Base-by-base conservation (phyloP, 2,329 filamentous ascomycete species). In the Gnomoniopsis sp. region DNA sequence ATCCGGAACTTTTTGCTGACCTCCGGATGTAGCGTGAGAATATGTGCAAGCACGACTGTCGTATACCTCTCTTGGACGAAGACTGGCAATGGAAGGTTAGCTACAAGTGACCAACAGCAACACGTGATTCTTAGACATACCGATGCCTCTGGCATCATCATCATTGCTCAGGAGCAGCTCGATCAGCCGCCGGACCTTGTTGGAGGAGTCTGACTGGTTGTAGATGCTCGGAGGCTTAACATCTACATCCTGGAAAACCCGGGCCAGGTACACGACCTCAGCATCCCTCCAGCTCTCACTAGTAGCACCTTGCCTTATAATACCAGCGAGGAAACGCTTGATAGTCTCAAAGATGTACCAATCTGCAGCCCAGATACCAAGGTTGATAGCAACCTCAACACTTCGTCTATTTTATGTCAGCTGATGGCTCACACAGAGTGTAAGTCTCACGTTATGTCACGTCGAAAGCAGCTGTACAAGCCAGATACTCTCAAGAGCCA, bases 331-430 rank as follows among this genome's bases (percentile, higher is more conserved):
- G 54, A 75, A 72, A 48, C 68, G 65, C 1, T 62, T 70, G 11
- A 85, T 73, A 3, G 80, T 78, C 41, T 74, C 75, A 53, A 72
- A 71, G 23, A 92, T 81, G 67, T 87, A 92, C 52, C 80, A 81
- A 51, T 92, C 86, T 0, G 82, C 81, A 1, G 88, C 88, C 87
- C 88, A 93, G 1, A 76, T 64, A 0, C 90, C 90, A 3, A 92
- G 77, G 49, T 88, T 80, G 3, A 68, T 64, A 22, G 75, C 76
- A 1, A 92, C 77, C 15, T 79, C 77, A 1, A 62, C 49, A 14
- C 80, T 77, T 34, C 80, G 83, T 2, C 75, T 73, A n/a, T n/a
- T n/a, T n/a, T n/a, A n/a, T n/a, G n/a, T n/a, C n/a, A n/a, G n/a
- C n/a, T n/a, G n/a, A n/a, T n/a, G n/a, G n/a, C n/a, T n/a, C n/a